Percentiles rank a stretch among this genome's conserved stretches.
Conservation (phyloP, 2,329 filamentous ascomycete species). For the Ilyonectria sp. region DNA sequence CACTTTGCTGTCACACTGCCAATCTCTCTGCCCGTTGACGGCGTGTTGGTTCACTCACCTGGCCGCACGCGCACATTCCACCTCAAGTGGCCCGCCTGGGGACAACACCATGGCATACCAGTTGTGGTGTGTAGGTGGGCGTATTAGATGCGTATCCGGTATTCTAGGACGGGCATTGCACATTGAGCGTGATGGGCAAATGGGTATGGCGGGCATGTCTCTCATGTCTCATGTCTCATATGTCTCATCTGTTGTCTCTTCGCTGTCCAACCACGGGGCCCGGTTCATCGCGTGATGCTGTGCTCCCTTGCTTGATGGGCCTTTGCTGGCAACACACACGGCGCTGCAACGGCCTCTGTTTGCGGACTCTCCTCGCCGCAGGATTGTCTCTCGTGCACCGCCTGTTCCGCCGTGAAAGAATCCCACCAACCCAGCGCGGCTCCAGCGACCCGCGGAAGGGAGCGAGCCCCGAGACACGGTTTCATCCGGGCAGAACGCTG, state of each 20-base stretch:
- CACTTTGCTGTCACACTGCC: constrained; percentile 39
- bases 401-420: constrained; percentile 18
- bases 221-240: constrained; percentile 6
- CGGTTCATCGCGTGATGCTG: constrained; percentile 15
- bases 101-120: constrained; percentile 11
- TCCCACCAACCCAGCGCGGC: constrained; percentile 8
- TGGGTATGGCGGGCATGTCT: not conserved
- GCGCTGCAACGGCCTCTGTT: constrained; percentile 19
- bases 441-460: not conserved
- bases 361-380: not conserved
- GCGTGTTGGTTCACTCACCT: constrained; percentile 35
- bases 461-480: constrained; percentile 35
- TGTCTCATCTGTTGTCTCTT: constrained; percentile 10
- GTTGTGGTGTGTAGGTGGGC: constrained; percentile 9
- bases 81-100: not conserved
- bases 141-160: constrained; percentile 7
- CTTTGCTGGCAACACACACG: constrained; percentile 13
- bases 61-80: constrained; percentile 26
- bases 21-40: constrained; percentile 43
- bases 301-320: constrained; percentile 23
- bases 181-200: constrained; percentile 8
- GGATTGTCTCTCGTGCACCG: constrained; percentile 30
- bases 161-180: constrained; percentile 19
- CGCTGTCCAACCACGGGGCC: constrained; percentile 16
- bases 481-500: constrained; percentile 43